Percentiles rank a stretch among this genome's conserved stretches.
Evolutionary conservation across 2,329 filamentous ascomycete species (phyloP).

Genomic region (Nothophaeocryptopus gaeumannii): DNA sequence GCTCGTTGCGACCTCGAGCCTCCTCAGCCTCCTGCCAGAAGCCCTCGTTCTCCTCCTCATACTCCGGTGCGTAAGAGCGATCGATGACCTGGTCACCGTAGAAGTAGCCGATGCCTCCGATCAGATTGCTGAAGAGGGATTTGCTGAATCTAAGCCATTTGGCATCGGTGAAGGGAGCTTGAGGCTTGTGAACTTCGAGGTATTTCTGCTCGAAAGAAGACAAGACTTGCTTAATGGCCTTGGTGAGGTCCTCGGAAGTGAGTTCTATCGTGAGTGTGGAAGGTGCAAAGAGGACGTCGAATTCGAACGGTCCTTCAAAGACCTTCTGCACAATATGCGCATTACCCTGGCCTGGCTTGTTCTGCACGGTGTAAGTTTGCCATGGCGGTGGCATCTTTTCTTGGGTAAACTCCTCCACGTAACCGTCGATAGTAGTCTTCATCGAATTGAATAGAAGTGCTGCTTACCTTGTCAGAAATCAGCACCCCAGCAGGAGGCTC

Average conservation of each 20-base stretch:
- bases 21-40: conserved; percentile 92
- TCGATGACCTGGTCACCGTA: conserved; percentile 85
- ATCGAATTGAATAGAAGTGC: conserved; percentile 60
- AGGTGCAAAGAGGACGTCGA: conserved; percentile 88
- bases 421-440: conserved; percentile 62
- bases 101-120: conserved; percentile 95
- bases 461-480: conserved; percentile 43
- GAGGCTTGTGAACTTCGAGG: conserved; percentile 65
- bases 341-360: conserved; percentile 70
- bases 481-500: conserved; percentile 24
- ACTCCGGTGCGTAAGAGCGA: conserved; percentile 84
- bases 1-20: conserved; percentile 66
- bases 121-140: conserved; percentile 88
- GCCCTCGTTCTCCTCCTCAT: conserved; percentile 90
- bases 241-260: conserved; percentile 60
- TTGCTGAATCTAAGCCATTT: conserved; percentile 78
- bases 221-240: conserved; percentile 65
- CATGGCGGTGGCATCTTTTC: conserved; percentile 75
- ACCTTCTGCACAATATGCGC: conserved; percentile 86
- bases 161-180: conserved; percentile 69
- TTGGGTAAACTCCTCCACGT: conserved; percentile 57
- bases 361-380: conserved; percentile 76
- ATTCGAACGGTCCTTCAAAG: conserved; percentile 85
- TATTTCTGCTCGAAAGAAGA: conserved; percentile 74
- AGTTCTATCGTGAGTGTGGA: conserved; percentile 49